phyloP scores from a whole-genome alignment of 2,329 filamentous ascomycete species.

The Zymoseptoria passerinii region DNA sequence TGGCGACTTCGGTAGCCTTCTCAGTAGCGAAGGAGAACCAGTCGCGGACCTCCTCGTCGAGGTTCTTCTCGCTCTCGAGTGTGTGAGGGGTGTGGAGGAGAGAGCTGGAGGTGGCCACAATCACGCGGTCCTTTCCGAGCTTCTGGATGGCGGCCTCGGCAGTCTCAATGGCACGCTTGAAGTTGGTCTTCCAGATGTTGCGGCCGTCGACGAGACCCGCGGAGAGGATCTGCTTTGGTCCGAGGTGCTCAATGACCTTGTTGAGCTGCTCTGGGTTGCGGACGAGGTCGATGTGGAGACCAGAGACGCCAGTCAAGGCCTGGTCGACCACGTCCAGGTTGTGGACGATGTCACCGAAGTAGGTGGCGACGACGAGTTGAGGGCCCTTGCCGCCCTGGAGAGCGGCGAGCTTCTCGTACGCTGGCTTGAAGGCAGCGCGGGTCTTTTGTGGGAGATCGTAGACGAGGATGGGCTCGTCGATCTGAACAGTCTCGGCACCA shows the following conservation, averaged over 20 bases:
- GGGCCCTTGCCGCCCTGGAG: constrained; percentile 69
- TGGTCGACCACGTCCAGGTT: constrained; percentile 81
- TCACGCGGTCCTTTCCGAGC: constrained; percentile 94
- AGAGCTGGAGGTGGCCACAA: constrained; percentile 93
- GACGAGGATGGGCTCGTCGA: constrained; percentile 95
- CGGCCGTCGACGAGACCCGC: constrained; percentile 95
- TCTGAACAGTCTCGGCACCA: constrained; percentile 93
- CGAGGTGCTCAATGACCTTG: constrained; percentile 71
- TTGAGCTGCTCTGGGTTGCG: constrained; percentile 97
- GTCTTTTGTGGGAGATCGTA: constrained; percentile 83
- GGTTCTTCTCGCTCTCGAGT: constrained; percentile 96
- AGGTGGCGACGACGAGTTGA: constrained; percentile 84
- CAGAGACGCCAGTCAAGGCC: constrained; percentile 64
- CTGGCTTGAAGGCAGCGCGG: constrained; percentile 96
- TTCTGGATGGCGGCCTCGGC: constrained; percentile 88
- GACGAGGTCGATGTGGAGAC: constrained; percentile 90
- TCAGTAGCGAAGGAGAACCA: constrained; percentile 98
- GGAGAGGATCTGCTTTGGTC: constrained; percentile 82
- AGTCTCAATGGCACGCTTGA: constrained; percentile 85
- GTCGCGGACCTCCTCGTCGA: constrained; percentile 83
- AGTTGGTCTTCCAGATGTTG: constrained; percentile 99
- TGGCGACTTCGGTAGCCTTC: constrained; percentile 83
- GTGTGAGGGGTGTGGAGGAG: constrained; percentile 98
- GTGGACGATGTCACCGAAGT: constrained; percentile 99
- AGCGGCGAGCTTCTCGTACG: constrained; percentile 77